Evolutionary conservation across 371 early-diverging fungal species (phyloP).

Genomic region (Mortierella sp.): DNA sequence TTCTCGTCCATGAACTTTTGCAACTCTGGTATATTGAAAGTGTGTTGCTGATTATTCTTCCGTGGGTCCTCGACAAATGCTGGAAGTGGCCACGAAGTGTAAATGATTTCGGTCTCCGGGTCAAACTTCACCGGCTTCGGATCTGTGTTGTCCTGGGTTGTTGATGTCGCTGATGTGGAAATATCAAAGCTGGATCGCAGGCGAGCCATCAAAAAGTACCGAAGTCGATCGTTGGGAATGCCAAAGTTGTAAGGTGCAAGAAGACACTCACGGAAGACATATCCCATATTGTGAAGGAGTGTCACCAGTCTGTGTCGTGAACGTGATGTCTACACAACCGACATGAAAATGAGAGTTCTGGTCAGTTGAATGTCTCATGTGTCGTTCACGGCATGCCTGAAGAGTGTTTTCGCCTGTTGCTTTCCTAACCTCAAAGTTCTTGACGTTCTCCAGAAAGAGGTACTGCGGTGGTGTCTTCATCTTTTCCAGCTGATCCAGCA

Average conservation of each 20-base stretch:
- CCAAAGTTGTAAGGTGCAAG: slow-evolving; percentile 77
- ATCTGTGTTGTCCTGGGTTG: slow-evolving; percentile 37
- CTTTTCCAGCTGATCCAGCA: slow-evolving; percentile 70
- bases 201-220: slow-evolving; percentile 78
- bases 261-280: slow-evolving; percentile 74
- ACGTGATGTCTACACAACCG: slow-evolving; percentile 63
- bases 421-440: slow-evolving; percentile 76
- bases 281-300: slow-evolving; percentile 71
- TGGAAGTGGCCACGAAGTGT: slow-evolving; percentile 70
- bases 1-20: slow-evolving; percentile 63
- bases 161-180: slow-evolving; percentile 48
- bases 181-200: slow-evolving; percentile 61
- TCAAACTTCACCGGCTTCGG: slow-evolving; percentile 28
- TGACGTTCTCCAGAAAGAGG: slow-evolving; percentile 82
- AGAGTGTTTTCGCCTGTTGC: background rate
- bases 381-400: slow-evolving; percentile 44
- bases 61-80: slow-evolving; percentile 34
- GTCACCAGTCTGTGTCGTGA: slow-evolving; percentile 71
- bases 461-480: slow-evolving; percentile 65
- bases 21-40: slow-evolving; percentile 54
- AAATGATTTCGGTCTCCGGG: slow-evolving; percentile 55
- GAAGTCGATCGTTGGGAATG: slow-evolving; percentile 77
- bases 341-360: background rate
- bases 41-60: slow-evolving; percentile 22
- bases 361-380: background rate